Evolutionary conservation across 1,139 yeast genomes (phyloP), one percentile per base, ranked within the genome.

Genomic region (Lodderomyces parapsilosis): DNA sequence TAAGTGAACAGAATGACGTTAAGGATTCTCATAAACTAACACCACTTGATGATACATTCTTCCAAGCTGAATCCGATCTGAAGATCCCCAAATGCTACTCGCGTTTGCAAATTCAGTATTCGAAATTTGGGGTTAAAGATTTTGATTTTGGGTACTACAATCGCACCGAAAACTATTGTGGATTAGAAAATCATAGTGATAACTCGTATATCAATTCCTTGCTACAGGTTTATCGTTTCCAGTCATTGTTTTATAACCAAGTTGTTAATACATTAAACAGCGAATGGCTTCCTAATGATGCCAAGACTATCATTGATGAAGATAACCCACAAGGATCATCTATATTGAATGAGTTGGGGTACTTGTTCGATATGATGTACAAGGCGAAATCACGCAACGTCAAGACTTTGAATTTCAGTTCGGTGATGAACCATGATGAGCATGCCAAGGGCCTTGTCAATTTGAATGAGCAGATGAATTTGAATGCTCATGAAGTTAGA

Each of bases 51-150:
- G 65, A 60, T 30, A 50, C 60, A 31, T 55, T 63, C 2, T 68
- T 71, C 47, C 68, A 67, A 47, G 59, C 51, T 42, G 62, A 58
- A 38, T 41, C 41, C 13, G 44, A 43, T 61, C 36, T 63, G 76
- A 39, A 54, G 41, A 57, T 65, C 1, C 96, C 97, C 0, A 83
- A 83, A 44, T 86, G 91, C 30, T 93, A 86, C 62, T 71, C 82
- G 32, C 81, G 82, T 54, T 69, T 89, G 43, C 87, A 86, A 48
- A 87, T 93, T 48, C 79, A 86, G 38, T 91, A 91, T 60, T 86
- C 96, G 45, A 85, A 80, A 55, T 93, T 90, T 63, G 99, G 99
- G 15, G 91, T 94, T 23, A 90, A 86, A 53, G 97, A 90, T 62
- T 93, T 93, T 65, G 97, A 94, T 65, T 93, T 93, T 58, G 83